Evolutionary conservation across 2,329 filamentous ascomycete species (phyloP).

Genomic region (Colletotrichum falcatum): DNA sequence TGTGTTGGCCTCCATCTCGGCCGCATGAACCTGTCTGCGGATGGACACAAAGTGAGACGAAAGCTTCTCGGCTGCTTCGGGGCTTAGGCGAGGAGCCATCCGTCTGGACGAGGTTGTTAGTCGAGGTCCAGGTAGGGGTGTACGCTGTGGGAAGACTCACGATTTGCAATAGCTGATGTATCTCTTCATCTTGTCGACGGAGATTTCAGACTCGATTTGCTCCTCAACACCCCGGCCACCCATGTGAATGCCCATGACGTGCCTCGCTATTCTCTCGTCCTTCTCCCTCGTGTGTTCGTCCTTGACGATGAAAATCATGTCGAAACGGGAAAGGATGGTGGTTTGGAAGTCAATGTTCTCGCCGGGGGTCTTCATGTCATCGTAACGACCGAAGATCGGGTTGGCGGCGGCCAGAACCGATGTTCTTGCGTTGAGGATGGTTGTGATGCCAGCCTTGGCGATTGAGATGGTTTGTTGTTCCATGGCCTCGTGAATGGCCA

Average conservation of each 20-base stretch:
- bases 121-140: not conserved
- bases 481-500: slow-evolving; percentile 99
- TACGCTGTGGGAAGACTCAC: slow-evolving; percentile 62
- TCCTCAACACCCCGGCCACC: slow-evolving; percentile 86
- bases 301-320: slow-evolving; percentile 99
- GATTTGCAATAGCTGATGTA: slow-evolving; percentile 98
- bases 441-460: slow-evolving; percentile 98
- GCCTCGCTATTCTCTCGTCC: slow-evolving; percentile 93
- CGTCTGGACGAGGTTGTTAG: slow-evolving; percentile 67
- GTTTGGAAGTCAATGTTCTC: slow-evolving; percentile 99
- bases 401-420: slow-evolving; percentile 96
- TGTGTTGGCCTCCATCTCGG: slow-evolving; percentile 89
- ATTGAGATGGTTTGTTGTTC: slow-evolving; percentile 99
- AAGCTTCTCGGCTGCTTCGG: slow-evolving; percentile 93
- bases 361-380: slow-evolving; percentile 96
- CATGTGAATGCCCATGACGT: slow-evolving; percentile 99
- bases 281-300: slow-evolving; percentile 92
- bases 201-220: slow-evolving; percentile 85
- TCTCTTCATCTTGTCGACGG: slow-evolving; percentile 96
- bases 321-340: slow-evolving; percentile 96
- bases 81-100: slow-evolving; percentile 90
- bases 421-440: slow-evolving; percentile 94
- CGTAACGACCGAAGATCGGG: slow-evolving; percentile 96
- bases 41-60: slow-evolving; percentile 98
- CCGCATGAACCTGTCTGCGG: slow-evolving; percentile 90